Evolutionary conservation across 352 stramenopile species (phyloP), one percentile per base, ranked within the genome.

Genomic region (Globisporangium alternatum): DNA sequence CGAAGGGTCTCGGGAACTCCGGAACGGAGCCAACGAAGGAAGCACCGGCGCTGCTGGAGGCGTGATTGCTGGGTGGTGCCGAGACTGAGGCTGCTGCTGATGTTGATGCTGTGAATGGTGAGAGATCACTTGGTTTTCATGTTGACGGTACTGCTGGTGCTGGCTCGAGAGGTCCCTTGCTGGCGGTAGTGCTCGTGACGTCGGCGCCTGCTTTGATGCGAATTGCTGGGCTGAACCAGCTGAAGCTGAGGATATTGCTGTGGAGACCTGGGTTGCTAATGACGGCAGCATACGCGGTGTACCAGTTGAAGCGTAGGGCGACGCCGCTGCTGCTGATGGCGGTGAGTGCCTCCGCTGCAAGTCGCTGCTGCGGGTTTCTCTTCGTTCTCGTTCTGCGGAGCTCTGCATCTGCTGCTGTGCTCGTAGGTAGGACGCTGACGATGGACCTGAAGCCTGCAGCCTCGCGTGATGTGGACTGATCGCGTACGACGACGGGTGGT

Each of bases 381-480:
- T 2, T 58, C 60, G 35, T 13, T 39, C 19, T 31, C 12, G n/a
- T 8, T 22, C 41, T 28, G 17, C 30, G 6, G 43, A 37, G 5
- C 22, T 41, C 12, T 67, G 54, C 9, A 56, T 21, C 10, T 47
- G 31, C 41, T 47, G 52, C 21, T 59, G 53, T 3, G 31, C 19
- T 45, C 35, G 31, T 15, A 53, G 2, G 30, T 63, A 63, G 55
- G 45, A 59, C 25, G 43, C 31, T 6, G 57, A 25, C 4, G 30
- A 17, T 17, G 49, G 3, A 8, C 15, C 41, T 5, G 52, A 43
- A 1, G 35, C n/a, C 31, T 60, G 52, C 12, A 54, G 52, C 7
- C 61, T 35, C 3, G 52, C 43, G 19, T 68, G 53, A 35, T 68
- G 62, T 33, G 62, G 62, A 30, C 62, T 68, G 45, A 62, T 68